Evolutionary conservation across 1,284 basidiomycete species (phyloP).

Genomic region (Coniferiporia sulphurascens): DNA sequence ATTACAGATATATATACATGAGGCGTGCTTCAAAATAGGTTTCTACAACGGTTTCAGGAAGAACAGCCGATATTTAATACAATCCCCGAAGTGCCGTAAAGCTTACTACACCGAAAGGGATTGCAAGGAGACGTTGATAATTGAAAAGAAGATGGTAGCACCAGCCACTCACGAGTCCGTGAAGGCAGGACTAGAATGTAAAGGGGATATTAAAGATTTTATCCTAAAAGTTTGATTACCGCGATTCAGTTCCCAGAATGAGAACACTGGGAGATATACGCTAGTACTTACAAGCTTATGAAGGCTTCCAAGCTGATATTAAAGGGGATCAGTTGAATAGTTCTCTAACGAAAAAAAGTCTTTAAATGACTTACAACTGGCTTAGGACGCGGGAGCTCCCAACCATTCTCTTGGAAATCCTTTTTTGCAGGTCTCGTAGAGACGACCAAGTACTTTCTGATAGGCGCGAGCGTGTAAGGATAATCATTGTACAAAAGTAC

Average conservation of each 20-base stretch:
- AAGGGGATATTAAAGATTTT: background rate
- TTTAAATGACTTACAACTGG: conserved; percentile 12
- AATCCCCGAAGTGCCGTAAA: too few species aligned
- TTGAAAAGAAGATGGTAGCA: background rate
- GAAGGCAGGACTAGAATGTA: background rate
- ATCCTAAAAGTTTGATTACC: background rate
- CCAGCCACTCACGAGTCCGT: background rate
- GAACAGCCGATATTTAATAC: too few species aligned
- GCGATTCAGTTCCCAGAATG: background rate
- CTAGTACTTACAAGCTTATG: conserved; percentile 12
- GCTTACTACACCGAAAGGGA: too few species aligned
- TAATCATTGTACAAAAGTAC: background rate
- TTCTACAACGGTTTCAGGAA: too few species aligned
- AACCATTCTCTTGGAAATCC: background rate
- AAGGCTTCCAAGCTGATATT: conserved; percentile 5
- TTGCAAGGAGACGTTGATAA: background rate
- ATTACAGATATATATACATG: too few species aligned
- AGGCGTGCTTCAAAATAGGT: too few species aligned
- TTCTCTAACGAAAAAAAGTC: background rate
- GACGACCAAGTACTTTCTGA: conserved; percentile 9
- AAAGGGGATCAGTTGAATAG: background rate
- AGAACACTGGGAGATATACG: too few species aligned
- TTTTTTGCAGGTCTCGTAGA: conserved; percentile 1
- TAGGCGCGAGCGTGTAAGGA: background rate
- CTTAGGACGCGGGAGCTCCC: conserved; percentile 2